A percentile compares a stretch with the other conserved stretches of the same genome.
phyloP scores from a whole-genome alignment of 495 filamentous ascomycete genomes.

The Xylaria venustula region DNA sequence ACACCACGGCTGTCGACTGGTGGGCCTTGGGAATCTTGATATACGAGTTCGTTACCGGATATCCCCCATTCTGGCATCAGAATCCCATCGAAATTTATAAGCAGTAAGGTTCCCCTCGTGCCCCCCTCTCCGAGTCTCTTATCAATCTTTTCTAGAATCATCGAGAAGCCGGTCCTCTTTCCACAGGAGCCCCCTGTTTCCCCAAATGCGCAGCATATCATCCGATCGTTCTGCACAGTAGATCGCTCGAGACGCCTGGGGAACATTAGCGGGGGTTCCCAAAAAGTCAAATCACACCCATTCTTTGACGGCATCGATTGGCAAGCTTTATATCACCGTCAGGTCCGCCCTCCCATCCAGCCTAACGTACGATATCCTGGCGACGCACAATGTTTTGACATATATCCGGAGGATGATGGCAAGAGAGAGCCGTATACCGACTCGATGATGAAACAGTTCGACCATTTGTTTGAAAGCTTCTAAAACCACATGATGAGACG shows the following conservation, averaged over 20 bases:
- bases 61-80: slow-evolving; percentile 95
- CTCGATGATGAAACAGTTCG: slow-evolving; percentile 71
- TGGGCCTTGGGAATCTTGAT: slow-evolving; percentile 96
- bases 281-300: slow-evolving; percentile 78
- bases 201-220: slow-evolving; percentile 75
- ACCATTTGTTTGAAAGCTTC: slow-evolving; percentile 78
- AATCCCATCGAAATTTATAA: slow-evolving; percentile 98
- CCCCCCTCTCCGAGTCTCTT: not conserved
- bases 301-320: slow-evolving; percentile 85
- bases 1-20: slow-evolving; percentile 98
- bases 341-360: slow-evolving; percentile 77
- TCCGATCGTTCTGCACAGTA: slow-evolving; percentile 81
- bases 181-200: slow-evolving; percentile 64
- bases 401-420: slow-evolving; percentile 66
- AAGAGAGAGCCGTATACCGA: slow-evolving; percentile 63
- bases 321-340: slow-evolving; percentile 73
- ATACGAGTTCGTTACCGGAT: slow-evolving; percentile 93
- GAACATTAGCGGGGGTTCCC: slow-evolving; percentile 81
- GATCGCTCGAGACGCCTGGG: slow-evolving; percentile 85
- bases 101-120: slow-evolving; percentile 49
- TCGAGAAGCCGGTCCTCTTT: slow-evolving; percentile 70
- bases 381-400: slow-evolving; percentile 87
- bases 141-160: slow-evolving; percentile 52
- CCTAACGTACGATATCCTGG: slow-evolving; percentile 76
- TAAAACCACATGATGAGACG: slow-evolving; percentile 32